Conservation (phyloP, 805 yeast genomes). For the Schwanniomyces pseudopolymorphus region DNA sequence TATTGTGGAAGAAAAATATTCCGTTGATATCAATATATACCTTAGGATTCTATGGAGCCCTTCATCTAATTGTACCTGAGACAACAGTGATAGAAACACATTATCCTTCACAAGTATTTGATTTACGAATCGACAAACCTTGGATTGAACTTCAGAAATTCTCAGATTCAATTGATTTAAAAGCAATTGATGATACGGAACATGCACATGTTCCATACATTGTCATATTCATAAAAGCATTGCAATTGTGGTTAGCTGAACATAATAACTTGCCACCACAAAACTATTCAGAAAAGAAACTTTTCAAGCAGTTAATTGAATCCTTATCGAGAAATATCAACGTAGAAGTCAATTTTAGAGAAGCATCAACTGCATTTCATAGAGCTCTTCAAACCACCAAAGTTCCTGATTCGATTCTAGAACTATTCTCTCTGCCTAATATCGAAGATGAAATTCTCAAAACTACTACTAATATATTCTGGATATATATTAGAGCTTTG, state of each 20-base stretch:
- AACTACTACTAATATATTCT: slow-evolving; percentile 43
- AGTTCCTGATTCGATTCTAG: slow-evolving; percentile 27
- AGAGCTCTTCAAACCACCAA: slow-evolving; percentile 37
- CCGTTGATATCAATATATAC: slow-evolving; percentile 56
- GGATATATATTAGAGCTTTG: slow-evolving; percentile 62
- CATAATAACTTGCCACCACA: slow-evolving; percentile 32
- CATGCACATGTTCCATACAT: slow-evolving; percentile 71
- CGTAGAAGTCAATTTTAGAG: slow-evolving; percentile 48
- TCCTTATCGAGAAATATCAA: slow-evolving; percentile 46
- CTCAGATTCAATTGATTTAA: slow-evolving; percentile 51
- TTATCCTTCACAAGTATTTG: slow-evolving; percentile 63
- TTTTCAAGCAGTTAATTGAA: slow-evolving; percentile 37
- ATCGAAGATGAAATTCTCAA: slow-evolving; percentile 13
- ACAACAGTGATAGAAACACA: slow-evolving; percentile 71
- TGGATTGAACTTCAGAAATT: slow-evolving; percentile 66
- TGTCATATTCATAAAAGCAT: slow-evolving; percentile 57
- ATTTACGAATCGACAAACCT: slow-evolving; percentile 64
- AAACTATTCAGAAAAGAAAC: slow-evolving; percentile 39
- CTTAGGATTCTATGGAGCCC: slow-evolving; percentile 64
- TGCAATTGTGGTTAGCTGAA: slow-evolving; percentile 39
- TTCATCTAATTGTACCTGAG: slow-evolving; percentile 54
- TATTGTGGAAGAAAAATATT: slow-evolving; percentile 43
- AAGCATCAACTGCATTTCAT: slow-evolving; percentile 35
- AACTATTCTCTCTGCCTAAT: slow-evolving; percentile 22
- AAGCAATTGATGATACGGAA: slow-evolving; percentile 41